Evolutionary conservation across 768 basidiomycete species (phyloP), one percentile per base, ranked within the genome.

Genomic region (Gloeophyllum trabeum): DNA sequence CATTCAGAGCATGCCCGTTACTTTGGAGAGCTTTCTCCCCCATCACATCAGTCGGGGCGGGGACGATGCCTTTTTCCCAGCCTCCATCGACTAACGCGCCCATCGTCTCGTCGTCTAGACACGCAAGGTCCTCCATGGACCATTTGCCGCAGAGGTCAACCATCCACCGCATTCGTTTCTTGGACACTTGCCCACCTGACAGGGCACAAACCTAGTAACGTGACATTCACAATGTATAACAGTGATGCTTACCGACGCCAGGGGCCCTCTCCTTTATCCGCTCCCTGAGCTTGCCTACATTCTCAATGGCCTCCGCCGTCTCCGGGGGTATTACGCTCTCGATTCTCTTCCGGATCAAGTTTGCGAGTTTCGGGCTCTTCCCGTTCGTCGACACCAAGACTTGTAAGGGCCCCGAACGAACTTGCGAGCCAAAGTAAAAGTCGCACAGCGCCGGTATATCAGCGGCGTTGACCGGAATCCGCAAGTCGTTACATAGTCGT

Each of bases 301-400:
- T 79, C 50, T 74, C 69, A 26, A 98, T 83, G 4, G 90, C 86
- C 40, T 71, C 69, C 21, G 87, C 94, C 25, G 84, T 79, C 42
- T 72, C 60, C 7, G 71, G 70, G 4, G 88, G 81, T 26, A 99
- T 62, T n/a, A 69, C 65, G 4, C 63, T 60, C 57, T 84, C 77
- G 46, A 98, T 66, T 51, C 61, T 70, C 47, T 71, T 67, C 48
- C 81, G 76, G 42, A 99, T 77, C 51, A 96, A 66, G 47, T 83
- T 83, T 3, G 93, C 91, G 55, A 98, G 70, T 54, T 87, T 81
- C 2, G 96, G 96, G 10, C 90, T 87, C 51, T 86, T 80, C 24
- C 96, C 96, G 46, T 88, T 88, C 3, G 96, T 98, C 14, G 90
- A 93, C 40, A 99, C 79, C 85, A 98, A 84, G 48, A 99, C 78